phyloP scores from a whole-genome alignment of 306 rosid genomes.

The Vicia sativa region DNA sequence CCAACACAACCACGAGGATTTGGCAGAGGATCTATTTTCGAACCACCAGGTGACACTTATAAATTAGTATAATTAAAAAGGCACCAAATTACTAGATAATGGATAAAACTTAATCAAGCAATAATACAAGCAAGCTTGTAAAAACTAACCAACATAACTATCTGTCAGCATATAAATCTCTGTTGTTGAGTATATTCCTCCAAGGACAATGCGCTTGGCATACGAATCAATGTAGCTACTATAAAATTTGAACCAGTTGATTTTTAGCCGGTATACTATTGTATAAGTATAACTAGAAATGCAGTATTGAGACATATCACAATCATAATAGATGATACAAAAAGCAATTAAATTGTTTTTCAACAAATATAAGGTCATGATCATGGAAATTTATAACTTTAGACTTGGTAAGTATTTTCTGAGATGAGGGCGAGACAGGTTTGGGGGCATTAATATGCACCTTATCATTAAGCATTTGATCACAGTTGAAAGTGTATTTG shows the following conservation, averaged over 20 bases:
- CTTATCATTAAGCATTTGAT: too few relatives aligned
- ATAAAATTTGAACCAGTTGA: slow-evolving; percentile 1
- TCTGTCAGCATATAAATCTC: slow-evolving; percentile 97
- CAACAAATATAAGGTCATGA: not conserved
- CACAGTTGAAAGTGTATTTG: too few relatives aligned
- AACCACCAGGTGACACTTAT: not conserved
- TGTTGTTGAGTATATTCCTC: slow-evolving; percentile 94
- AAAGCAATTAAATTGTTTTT: not conserved
- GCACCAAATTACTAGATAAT: slow-evolving; percentile 24
- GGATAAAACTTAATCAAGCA: slow-evolving; percentile 28
- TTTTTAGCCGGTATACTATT: too few relatives aligned
- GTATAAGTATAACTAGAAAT: not conserved
- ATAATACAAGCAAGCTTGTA: not conserved
- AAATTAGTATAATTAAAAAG: not conserved
- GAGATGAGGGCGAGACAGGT: too few relatives aligned
- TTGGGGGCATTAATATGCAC: too few relatives aligned
- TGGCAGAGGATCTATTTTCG: too few relatives aligned
- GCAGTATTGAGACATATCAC: too few relatives aligned
- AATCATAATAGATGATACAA: not conserved
- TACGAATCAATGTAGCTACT: slow-evolving; percentile 88
- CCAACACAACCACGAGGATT: slow-evolving; percentile 10
- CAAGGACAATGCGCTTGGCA: slow-evolving; percentile 86
- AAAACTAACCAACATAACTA: slow-evolving; percentile 66
- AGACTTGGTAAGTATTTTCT: too few relatives aligned
- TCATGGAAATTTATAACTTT: slow-evolving; percentile 17